Evolutionary conservation across 305 asterid genomes (phyloP).

Genomic region (Fraxinus sp.): DNA sequence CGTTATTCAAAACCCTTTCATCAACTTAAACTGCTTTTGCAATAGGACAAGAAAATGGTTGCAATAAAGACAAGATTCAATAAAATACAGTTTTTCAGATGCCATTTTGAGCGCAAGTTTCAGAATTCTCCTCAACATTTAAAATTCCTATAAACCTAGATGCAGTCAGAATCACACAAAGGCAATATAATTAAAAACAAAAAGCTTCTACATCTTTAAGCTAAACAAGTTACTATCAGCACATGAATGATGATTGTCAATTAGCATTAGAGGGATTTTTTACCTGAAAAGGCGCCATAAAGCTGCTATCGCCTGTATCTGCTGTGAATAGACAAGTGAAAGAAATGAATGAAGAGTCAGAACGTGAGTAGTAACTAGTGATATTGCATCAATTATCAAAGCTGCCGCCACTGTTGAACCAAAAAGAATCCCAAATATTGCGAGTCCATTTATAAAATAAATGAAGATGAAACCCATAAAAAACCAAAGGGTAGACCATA

Average conservation of each 20-base stretch:
- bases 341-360: constrained; percentile 68
- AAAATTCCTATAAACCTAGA: neutral
- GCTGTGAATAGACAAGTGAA: constrained; percentile 70
- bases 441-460: constrained; percentile 55
- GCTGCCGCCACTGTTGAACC: constrained; percentile 84
- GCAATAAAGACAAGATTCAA: neutral
- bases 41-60: neutral
- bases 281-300: constrained; percentile 98
- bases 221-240: neutral
- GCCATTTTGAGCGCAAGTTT: neutral
- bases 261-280: neutral
- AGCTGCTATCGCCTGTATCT: constrained; percentile 79
- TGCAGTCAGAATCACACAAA: neutral
- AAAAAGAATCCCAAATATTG: constrained; percentile 64
- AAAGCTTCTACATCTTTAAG: neutral
- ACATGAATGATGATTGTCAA: neutral
- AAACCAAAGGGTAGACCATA: constrained; percentile 92
- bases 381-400: constrained; percentile 60
- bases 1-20: constrained; percentile 1
- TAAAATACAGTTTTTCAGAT: neutral
- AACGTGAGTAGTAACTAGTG: constrained; percentile 64
- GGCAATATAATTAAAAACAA: neutral
- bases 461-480: constrained; percentile 55
- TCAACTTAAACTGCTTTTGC: neutral
- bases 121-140: neutral